Evolutionary conservation across 371 early-diverging fungal species (phyloP).

Genomic region (Polyrhizophydium stewartii): DNA sequence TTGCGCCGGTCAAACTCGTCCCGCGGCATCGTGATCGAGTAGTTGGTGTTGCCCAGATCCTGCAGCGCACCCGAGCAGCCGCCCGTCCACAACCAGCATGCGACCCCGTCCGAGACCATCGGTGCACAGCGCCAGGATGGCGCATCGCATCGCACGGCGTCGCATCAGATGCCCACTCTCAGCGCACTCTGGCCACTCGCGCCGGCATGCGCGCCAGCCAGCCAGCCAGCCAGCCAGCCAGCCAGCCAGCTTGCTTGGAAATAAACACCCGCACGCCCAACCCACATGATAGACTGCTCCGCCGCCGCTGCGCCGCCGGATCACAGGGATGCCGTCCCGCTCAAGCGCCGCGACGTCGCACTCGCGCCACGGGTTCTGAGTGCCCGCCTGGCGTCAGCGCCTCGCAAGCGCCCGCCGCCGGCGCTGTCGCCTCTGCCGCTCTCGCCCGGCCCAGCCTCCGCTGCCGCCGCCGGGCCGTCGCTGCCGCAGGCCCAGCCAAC

Average conservation of each 20-base stretch:
- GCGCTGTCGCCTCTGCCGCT: background rate
- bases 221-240: too few species aligned
- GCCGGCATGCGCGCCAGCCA: too few species aligned
- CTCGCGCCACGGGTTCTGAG: constrained; percentile 89
- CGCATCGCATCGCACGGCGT: too few species aligned
- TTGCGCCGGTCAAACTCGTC: constrained; percentile 68
- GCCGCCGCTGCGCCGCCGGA: constrained; percentile 90
- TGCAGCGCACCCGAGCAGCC: constrained; percentile 16
- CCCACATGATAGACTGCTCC: constrained; percentile 95
- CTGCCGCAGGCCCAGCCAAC: too few species aligned
- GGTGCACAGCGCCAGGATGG: too few species aligned
- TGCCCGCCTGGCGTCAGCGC: background rate
- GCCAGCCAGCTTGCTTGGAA: too few species aligned
- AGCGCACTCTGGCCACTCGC: too few species aligned
- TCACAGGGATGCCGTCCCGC: constrained; percentile 66
- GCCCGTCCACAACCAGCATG: background rate
- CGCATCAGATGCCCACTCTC: too few species aligned
- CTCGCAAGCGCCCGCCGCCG: background rate
- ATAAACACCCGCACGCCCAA: background rate
- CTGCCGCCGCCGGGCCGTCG: background rate
- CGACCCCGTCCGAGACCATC: too few species aligned
- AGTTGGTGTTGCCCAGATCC: constrained; percentile 95
- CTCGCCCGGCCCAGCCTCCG: too few species aligned
- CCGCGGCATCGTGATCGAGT: constrained; percentile 91
- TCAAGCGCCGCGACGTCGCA: constrained; percentile 71